phyloP scores from a whole-genome alignment of 148 eudicot species.

The Hydrangea macrophylla region DNA sequence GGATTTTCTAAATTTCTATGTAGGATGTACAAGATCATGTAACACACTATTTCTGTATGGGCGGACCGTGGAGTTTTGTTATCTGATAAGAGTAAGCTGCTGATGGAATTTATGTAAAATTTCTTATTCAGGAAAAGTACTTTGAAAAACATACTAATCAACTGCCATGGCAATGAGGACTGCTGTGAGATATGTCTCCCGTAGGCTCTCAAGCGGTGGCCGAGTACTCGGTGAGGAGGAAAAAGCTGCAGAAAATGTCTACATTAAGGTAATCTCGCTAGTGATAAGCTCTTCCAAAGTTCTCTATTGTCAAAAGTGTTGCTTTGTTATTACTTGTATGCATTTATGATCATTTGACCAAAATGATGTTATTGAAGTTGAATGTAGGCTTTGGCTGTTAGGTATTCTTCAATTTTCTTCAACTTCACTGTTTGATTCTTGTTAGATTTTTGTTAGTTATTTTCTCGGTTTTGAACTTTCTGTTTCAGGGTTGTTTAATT shows the following conservation, averaged over 20 bases:
- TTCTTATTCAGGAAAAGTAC: constrained; percentile 14
- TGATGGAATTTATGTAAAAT: background rate
- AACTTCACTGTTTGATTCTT: background rate
- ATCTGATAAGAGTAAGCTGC: background rate
- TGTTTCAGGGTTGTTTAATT: background rate
- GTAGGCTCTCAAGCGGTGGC: constrained; percentile 80
- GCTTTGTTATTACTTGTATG: background rate
- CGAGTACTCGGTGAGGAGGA: constrained; percentile 87
- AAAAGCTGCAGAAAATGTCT: constrained; percentile 97
- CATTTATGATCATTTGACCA: background rate
- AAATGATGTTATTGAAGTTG: background rate
- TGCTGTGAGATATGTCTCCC: constrained; percentile 62
- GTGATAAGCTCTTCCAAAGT: background rate
- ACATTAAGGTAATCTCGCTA: constrained; percentile 62
- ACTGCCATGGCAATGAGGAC: constrained; percentile 62
- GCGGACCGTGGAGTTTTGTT: background rate
- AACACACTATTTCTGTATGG: background rate
- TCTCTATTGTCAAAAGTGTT: background rate
- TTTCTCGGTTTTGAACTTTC: background rate
- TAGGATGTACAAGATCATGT: background rate
- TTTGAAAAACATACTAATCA: background rate
- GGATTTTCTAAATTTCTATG: too few species aligned
- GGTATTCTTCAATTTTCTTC: too few species aligned
- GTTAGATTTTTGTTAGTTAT: background rate
- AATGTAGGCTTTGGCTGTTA: background rate